Base-by-base conservation (phyloP, 2,329 filamentous ascomycete species). In the Aspergillus udagawae region DNA sequence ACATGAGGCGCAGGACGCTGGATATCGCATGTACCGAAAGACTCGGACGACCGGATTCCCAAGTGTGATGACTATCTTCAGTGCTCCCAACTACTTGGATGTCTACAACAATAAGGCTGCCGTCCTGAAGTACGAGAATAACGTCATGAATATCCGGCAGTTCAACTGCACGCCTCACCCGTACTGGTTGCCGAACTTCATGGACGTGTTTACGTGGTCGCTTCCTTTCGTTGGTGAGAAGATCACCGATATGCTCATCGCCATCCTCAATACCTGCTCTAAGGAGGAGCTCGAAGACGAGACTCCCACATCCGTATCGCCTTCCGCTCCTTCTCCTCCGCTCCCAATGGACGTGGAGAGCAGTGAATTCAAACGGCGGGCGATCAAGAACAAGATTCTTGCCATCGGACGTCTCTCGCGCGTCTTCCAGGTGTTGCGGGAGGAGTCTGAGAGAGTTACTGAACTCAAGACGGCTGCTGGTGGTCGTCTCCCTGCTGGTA, bases 181-280 rank as follows among this genome's bases (percentile, higher is more conserved):
- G 6, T 99, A 99, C 82, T 99, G 94, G 94, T 85, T 99, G 51
- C 94, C 94, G 55, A 99, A 99, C 80, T 99, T 99, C 73, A 99
- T 99, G 94, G 94, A 99, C 71, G 94, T 99, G 62, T 99, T 99
- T 73, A 99, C 94, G n/a, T 99, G 94, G 94, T 99, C 94, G 35
- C 82, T 99, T 59, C 94, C 94, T 0, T 99, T 99, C 77, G 94
- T 99, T 25, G 93, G 94, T 61, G 94, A 99, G 77, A 99, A 99
- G 83, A 92, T 99, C 70, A 97, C 94, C 20, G 94, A 99, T 71
- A 99, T 99, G 94, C 86, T 99, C 64, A 97, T 99, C 72, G 93
- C 92, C 45, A 99, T 99, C 70, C 82, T 99, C 66, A 97, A 95
- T 80, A 97, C 91, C 20, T 97, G 92, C 80, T 97, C 94, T n/a